Conservation (phyloP, 176 grass and related monocot genomes). For the Carex kokanica region DNA sequence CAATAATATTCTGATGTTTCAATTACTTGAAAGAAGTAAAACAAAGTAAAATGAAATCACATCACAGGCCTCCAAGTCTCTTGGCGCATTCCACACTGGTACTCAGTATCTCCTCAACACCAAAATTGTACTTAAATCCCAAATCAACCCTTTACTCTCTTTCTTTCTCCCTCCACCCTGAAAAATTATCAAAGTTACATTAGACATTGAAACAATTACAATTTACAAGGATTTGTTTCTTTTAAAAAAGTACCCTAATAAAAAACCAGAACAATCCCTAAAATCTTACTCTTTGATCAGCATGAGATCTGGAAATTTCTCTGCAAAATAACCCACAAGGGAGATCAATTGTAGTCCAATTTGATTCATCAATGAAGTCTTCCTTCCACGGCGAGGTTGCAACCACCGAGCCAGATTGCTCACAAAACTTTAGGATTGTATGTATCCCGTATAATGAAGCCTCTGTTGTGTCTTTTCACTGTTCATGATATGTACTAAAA, state of each 20-base stretch:
- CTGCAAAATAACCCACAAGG: slow-evolving; percentile 35
- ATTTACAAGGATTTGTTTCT: not conserved
- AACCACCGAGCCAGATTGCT: slow-evolving; percentile 41
- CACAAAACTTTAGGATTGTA: slow-evolving; percentile 51
- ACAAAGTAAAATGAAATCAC: not conserved
- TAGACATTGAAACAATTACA: not conserved
- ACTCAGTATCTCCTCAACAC: slow-evolving; percentile 47
- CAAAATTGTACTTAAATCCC: slow-evolving; percentile 54
- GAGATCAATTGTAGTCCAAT: slow-evolving; percentile 53
- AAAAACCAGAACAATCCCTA: not conserved
- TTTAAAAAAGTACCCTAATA: not conserved
- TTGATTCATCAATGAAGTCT: slow-evolving; percentile 51
- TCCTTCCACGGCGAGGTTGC: slow-evolving; percentile 52
- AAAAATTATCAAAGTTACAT: not conserved
- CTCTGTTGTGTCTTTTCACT: slow-evolving; percentile 52
- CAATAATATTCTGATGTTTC: too few relatives aligned
- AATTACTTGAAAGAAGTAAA: too few relatives aligned
- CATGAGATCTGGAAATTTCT: slow-evolving; percentile 34
- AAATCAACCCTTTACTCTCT: slow-evolving; percentile 34
- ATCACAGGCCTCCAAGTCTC: slow-evolving; percentile 36
- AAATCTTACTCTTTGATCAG: slow-evolving; percentile 48
- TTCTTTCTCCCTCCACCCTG: slow-evolving; percentile 40
- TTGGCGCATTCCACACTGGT: slow-evolving; percentile 44
- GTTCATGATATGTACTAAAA: not conserved
- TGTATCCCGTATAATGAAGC: slow-evolving; percentile 36